Conservation (phyloP, 352 stramenopile species). For the Saprolegnia diclina region DNA sequence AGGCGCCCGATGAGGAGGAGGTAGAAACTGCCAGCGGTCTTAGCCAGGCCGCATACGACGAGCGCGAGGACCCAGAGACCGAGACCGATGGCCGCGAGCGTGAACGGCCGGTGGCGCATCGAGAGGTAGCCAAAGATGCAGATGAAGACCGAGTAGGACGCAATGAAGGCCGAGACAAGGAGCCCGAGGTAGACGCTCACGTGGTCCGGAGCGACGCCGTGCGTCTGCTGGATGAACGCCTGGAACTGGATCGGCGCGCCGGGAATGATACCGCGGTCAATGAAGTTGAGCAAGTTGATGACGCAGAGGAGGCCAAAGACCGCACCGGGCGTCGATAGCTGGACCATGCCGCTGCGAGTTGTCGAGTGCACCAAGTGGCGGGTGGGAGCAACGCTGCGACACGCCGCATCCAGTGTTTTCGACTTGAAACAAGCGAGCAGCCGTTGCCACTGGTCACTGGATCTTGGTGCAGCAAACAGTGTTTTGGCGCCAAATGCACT, state of each 20-base stretch:
- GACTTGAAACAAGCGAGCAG: no score
- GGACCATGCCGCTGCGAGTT: no score
- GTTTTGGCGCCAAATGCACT: no score
- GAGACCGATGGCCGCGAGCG: constrained; percentile 43
- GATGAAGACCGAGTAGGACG: constrained; percentile 50
- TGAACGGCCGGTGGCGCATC: constrained; percentile 47
- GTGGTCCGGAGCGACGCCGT: constrained; percentile 4
- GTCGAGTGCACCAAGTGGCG: no score
- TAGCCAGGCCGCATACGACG: constrained; percentile 39
- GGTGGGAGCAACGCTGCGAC: no score
- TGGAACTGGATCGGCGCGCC: constrained; percentile 54
- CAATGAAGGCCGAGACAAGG: constrained; percentile 59
- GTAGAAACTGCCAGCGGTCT: constrained; percentile 37
- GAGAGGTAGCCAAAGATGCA: constrained; percentile 52
- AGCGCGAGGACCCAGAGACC: constrained; percentile 47
- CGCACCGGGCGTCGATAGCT: not conserved
- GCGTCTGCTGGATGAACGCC: constrained; percentile 38
- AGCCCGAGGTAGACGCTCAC: constrained; percentile 33
- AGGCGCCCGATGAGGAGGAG: constrained; percentile 48
- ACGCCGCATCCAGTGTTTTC: no score
- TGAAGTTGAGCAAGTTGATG: constrained; percentile 55
- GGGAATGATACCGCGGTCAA: constrained; percentile 65
- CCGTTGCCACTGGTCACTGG: no score
- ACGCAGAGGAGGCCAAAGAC: constrained; percentile 18
- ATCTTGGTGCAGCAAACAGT: no score